These are phyloP conservation scores for Debaryomycetaceae sp. DNA, from an alignment of 1,139 yeast species.

Conservation along the genomic window DNA sequence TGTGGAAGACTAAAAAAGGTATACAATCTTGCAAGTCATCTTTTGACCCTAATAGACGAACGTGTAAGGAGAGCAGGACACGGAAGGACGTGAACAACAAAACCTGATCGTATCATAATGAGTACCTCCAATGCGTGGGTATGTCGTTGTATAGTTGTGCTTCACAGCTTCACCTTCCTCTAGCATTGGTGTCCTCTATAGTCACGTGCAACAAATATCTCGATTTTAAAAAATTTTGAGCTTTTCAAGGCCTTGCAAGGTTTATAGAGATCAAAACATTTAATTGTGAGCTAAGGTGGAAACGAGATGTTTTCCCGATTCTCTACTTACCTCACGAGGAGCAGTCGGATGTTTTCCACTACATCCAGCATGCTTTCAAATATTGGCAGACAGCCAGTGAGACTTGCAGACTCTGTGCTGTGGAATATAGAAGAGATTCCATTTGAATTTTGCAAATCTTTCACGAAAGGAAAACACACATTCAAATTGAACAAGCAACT, in stretches of 20 bases:
- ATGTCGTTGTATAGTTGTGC: too few relatives aligned
- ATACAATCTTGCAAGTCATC: too few relatives aligned
- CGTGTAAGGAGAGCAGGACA: too few relatives aligned
- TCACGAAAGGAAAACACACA: slow-evolving; percentile 66
- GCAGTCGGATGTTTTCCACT: slow-evolving; percentile 18
- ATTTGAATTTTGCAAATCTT: slow-evolving; percentile 46
- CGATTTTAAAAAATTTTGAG: neutral
- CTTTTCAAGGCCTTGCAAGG: neutral
- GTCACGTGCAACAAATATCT: neutral
- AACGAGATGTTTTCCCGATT: neutral
- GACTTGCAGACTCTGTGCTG: slow-evolving; percentile 28
- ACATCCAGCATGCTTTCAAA: slow-evolving; percentile 30
- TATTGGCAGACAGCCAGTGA: slow-evolving; percentile 41
- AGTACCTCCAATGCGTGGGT: too few relatives aligned
- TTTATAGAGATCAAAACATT: neutral
- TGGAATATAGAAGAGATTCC: slow-evolving; percentile 38
- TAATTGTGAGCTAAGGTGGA: neutral
- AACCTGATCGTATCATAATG: too few relatives aligned
- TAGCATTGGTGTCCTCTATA: too few relatives aligned
- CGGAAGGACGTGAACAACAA: too few relatives aligned
- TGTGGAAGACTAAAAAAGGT: too few relatives aligned
- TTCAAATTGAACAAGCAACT: slow-evolving; percentile 59
- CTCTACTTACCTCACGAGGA: neutral
- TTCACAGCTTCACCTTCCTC: too few relatives aligned
- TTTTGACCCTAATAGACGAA: too few relatives aligned